Evolutionary conservation across 73 alveolate genomes (phyloP).

Genomic region (Uronychia setigera): DNA sequence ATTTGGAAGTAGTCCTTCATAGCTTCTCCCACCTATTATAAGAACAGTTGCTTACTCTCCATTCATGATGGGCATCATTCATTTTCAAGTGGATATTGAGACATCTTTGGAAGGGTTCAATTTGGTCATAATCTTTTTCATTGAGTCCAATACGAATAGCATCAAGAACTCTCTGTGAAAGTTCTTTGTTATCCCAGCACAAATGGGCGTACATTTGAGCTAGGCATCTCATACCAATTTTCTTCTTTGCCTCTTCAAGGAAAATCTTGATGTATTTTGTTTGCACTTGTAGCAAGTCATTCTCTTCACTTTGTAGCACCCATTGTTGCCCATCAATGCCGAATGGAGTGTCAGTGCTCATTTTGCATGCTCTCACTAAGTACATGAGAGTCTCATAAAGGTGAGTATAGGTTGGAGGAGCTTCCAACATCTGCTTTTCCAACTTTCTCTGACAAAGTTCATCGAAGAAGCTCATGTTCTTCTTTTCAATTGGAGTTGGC

Average conservation of each 20-base stretch:
- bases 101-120: conserved; percentile 43
- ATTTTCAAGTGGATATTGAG: conserved; percentile 10
- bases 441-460: conserved; percentile 48
- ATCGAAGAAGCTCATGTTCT: conserved; percentile 44
- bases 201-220: conserved; percentile 32
- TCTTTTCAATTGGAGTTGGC: conserved; percentile 43
- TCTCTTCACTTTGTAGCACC: background rate
- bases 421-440: conserved; percentile 44
- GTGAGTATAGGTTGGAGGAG: conserved; percentile 33
- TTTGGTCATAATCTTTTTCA: conserved; percentile 46
- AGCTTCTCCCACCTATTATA: conserved; percentile 10
- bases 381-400: conserved; percentile 40
- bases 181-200: conserved; percentile 31
- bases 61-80: conserved; percentile 15
- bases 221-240: background rate
- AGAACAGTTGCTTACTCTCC: conserved; percentile 8
- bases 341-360: background rate
- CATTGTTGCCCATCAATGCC: conserved; percentile 4
- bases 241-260: background rate
- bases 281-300: background rate
- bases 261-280: background rate
- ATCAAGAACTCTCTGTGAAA: conserved; percentile 9
- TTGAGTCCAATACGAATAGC: conserved; percentile 27
- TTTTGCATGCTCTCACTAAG: conserved; percentile 35
- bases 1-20: conserved; percentile 36